Evolutionary conservation across 2,329 filamentous ascomycete species (phyloP).

Genomic region (Lanzia echinophila): DNA sequence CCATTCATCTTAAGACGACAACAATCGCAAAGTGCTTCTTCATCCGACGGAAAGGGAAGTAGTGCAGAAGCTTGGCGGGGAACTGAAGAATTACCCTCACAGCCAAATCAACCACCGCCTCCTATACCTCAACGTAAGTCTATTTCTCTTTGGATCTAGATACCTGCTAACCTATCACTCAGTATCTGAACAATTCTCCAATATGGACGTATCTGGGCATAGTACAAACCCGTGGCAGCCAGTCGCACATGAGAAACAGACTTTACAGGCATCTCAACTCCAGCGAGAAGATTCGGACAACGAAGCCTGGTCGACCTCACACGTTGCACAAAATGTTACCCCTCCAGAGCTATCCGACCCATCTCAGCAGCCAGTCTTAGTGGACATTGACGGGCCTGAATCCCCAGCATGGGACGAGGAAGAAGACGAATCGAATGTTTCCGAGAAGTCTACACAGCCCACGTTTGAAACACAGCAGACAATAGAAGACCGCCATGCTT

Average conservation of each 20-base stretch:
- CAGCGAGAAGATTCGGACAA: slow-evolving; percentile 23
- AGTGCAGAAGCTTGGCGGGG: slow-evolving; percentile 26
- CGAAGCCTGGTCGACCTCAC: slow-evolving; percentile 22
- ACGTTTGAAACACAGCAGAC: slow-evolving; percentile 18
- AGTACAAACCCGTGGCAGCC: slow-evolving; percentile 30
- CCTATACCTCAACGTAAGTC: slow-evolving; percentile 18
- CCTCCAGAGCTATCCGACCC: neutral
- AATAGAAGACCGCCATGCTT: slow-evolving; percentile 24
- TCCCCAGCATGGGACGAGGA: slow-evolving; percentile 28
- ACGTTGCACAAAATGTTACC: neutral
- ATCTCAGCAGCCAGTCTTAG: slow-evolving; percentile 18
- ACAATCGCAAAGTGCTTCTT: slow-evolving; percentile 10
- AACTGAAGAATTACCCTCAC: slow-evolving; percentile 12
- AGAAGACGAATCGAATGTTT: neutral
- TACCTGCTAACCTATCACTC: neutral
- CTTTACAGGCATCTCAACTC: slow-evolving; percentile 15
- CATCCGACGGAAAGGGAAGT: slow-evolving; percentile 18
- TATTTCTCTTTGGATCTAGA: neutral
- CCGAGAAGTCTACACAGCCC: slow-evolving; percentile 11
- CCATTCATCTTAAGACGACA: slow-evolving; percentile 25
- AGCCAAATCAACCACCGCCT: slow-evolving; percentile 13
- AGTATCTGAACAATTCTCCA: slow-evolving; percentile 21
- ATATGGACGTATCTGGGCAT: slow-evolving; percentile 21
- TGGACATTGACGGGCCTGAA: slow-evolving; percentile 27
- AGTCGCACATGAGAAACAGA: slow-evolving; percentile 16